Evolutionary conservation across 2,329 filamentous ascomycete species (phyloP), one percentile per base, ranked within the genome.

Genomic region (Colletotrichum limetticola): DNA sequence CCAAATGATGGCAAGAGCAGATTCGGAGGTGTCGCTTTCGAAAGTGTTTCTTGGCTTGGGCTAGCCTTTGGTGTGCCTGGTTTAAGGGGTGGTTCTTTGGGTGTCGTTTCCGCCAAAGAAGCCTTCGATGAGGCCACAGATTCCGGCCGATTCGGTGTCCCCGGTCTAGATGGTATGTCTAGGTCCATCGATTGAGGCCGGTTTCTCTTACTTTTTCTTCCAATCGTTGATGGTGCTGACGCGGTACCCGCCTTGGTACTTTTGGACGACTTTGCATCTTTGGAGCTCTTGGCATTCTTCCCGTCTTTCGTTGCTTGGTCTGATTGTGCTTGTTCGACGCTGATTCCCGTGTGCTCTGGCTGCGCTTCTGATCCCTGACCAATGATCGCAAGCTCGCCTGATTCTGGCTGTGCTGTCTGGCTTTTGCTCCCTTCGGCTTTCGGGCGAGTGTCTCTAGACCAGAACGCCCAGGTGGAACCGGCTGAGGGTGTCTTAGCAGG

Each of bases 401-500:
- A 78, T 77, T 86, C 89, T 46, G 78, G 83, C 2, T 74, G 69
- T 4, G 52, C 5, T 2, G 78, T 42, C 12, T 78, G 67, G 35
- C 8, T 53, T 19, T 69, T 69, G 61, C 83, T 83, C 0, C 77
- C 79, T 4, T 77, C 77, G 11, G 80, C 76, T 53, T 82, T 84
- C 8, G 83, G 79, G 1, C 81, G 76, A 1, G 85, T 81, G 75
- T 92, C 91, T 58, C 87, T 89, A 16, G 92, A 94, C 93, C 93
- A 96, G 76, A 96, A 95, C 0, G 92, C 93, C 94, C 94, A 96
- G 0, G 92, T 93, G 0, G 93, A 93, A 14, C 89, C 89, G 22
- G 86, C 84, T 19, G 87, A 84, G 5, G 86, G 86, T n/a, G 82
- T 78, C 30, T 73, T 71, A 1, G 57, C 72, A 61, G 57, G 53